Base-by-base conservation (phyloP, 2,329 filamentous ascomycete species). In the Cadophora malorum region DNA sequence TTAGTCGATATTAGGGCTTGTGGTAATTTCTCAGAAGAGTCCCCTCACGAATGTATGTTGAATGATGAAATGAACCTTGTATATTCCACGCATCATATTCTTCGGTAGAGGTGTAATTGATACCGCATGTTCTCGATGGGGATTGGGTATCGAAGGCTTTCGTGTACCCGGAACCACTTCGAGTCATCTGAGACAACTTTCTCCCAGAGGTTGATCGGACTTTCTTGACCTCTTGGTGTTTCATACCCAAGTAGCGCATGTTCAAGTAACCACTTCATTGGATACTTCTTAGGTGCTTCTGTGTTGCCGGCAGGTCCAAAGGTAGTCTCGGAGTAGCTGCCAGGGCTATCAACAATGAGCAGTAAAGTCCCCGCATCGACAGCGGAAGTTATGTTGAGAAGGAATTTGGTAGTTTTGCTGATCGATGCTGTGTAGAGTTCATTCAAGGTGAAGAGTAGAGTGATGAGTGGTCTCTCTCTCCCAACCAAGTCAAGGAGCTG, bases 71-170 rank as follows among this genome's bases (percentile, higher is more conserved):
- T 64, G 74, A 71, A 68, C 70, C 67, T 55, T 45, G 63, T 52
- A 55, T 23, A 47, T 25, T 56, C 31, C 10, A 50, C 50, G n/a
- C 38, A 50, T 74, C 67, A 76, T 53, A 81, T 60, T 69, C 81
- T 80, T 65, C 81, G 79, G 76, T 97, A 98, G 19, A 97, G 77
- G 81, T 97, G 94, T 74, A 97, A 84, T 79, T 98, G 95, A 79
- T 95, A 97, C 58, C 94, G 88, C 94, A 97, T 97, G 77, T 97
- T 93, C 81, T 98, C 95, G 76, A 98, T 80, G 63, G 89, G 86
- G 74, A 97, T 93, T 8, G 94, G 91, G 80, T 97, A 98, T 50
- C 84, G 83, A 72, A 97, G 79, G 19, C 79, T 81, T 0, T 87
- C 84, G 14, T 86, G 83, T 45, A 97, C 80, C 53, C 95, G 87